Evolutionary conservation across 2,329 filamentous ascomycete species (phyloP).

Genomic region (Aspergillus arachidicola): DNA sequence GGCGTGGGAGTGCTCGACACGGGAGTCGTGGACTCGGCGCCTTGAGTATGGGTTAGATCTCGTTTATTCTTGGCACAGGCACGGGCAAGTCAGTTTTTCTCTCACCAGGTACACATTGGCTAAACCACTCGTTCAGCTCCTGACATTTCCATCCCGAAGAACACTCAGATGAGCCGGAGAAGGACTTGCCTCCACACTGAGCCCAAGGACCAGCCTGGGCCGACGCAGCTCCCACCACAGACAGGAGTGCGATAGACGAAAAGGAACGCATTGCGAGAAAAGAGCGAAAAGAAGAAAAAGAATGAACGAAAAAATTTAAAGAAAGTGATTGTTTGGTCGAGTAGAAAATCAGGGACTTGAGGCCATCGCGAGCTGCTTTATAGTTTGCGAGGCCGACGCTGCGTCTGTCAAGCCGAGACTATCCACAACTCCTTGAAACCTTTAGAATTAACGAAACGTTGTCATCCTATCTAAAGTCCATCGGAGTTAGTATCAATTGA

Average conservation of each 20-base stretch:
- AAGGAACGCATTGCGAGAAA: constrained; percentile 1
- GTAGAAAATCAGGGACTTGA: background rate
- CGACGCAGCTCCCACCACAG: constrained; percentile 5
- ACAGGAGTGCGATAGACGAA: background rate
- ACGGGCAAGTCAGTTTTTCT: no score
- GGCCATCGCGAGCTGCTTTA: background rate
- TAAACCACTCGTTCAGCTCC: constrained; percentile 25
- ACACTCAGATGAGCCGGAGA: constrained; percentile 7
- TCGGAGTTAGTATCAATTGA: background rate
- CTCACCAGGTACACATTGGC: constrained; percentile 23
- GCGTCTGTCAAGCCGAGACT: background rate
- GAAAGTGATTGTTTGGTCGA: background rate
- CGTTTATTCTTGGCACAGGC: background rate
- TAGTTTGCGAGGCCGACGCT: background rate
- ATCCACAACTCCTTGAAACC: background rate
- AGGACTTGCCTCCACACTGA: constrained; percentile 22
- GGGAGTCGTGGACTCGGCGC: background rate
- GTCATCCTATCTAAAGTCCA: background rate
- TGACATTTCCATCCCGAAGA: background rate
- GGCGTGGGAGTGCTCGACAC: background rate
- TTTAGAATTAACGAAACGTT: background rate
- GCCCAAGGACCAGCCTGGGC: constrained; percentile 8
- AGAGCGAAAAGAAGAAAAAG: background rate
- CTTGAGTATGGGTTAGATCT: background rate
- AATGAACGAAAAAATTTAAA: background rate